phyloP scores from a whole-genome alignment of 139 green algal species.

The Coccomyxa sp. region DNA sequence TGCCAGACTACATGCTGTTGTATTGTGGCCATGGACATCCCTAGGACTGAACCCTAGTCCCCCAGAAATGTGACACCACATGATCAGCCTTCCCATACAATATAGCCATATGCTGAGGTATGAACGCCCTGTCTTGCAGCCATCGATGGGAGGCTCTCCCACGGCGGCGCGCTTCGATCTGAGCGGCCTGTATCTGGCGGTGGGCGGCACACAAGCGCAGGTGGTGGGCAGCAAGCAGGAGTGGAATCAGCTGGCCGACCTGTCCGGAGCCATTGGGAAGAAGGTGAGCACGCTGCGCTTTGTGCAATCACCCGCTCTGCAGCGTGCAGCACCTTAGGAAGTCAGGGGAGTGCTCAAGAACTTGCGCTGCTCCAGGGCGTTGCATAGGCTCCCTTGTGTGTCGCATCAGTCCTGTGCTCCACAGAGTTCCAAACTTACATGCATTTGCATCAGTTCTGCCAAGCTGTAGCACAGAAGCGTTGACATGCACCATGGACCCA shows the following conservation, averaged over 20 bases:
- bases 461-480: neutral
- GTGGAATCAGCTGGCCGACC: conserved; percentile 54
- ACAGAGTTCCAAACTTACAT: neutral
- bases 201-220: conserved; percentile 65
- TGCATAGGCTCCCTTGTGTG: neutral
- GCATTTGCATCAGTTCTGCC: neutral
- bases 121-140: too few relatives aligned
- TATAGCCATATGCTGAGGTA: too few relatives aligned
- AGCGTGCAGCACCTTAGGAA: neutral
- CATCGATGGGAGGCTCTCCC: too few relatives aligned
- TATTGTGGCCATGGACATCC: too few relatives aligned
- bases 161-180: conserved; percentile 56
- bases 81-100: too few relatives aligned
- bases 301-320: neutral
- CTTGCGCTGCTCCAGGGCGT: neutral
- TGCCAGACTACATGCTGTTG: too few relatives aligned
- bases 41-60: too few relatives aligned
- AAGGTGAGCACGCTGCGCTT: conserved; percentile 41
- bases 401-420: neutral
- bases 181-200: conserved; percentile 80
- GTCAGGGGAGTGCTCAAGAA: neutral
- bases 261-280: conserved; percentile 65
- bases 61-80: too few relatives aligned
- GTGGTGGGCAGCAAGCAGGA: conserved; percentile 77
- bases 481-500: neutral